phyloP scores from a whole-genome alignment of 2,329 filamentous ascomycete species.

The Nemania sp. region DNA sequence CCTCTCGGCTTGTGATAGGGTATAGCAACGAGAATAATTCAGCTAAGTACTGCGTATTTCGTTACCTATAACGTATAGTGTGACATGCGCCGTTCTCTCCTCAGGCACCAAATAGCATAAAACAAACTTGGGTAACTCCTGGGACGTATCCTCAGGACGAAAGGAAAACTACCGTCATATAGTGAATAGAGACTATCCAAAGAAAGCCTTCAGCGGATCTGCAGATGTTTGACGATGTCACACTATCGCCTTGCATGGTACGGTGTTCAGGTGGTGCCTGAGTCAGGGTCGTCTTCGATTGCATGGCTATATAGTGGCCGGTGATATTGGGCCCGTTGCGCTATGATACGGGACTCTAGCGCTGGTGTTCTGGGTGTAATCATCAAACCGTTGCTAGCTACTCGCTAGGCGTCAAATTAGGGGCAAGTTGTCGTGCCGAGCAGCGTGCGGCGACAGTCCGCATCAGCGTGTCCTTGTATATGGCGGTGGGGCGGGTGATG shows the following conservation, averaged over 20 bases:
- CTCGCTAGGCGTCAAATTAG: constrained; percentile 20
- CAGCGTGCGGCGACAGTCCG: constrained; percentile 30
- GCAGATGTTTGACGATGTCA: background rate
- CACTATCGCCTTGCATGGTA: background rate
- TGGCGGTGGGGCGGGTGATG: constrained; percentile 21
- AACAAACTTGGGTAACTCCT: constrained; percentile 5
- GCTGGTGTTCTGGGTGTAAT: constrained; percentile 25
- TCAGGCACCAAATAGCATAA: background rate
- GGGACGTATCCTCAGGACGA: background rate
- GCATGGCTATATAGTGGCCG: constrained; percentile 2
- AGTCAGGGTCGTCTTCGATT: constrained; percentile 10
- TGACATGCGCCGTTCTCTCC: background rate
- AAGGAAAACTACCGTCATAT: background rate
- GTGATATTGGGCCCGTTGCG: constrained; percentile 9
- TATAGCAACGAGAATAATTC: constrained; percentile 30
- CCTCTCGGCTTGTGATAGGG: constrained; percentile 41
- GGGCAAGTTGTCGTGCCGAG: constrained; percentile 24
- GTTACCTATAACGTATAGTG: constrained; percentile 17
- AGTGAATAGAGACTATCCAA: background rate
- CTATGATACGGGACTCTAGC: constrained; percentile 18
- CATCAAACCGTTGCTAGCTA: constrained; percentile 22
- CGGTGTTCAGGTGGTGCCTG: constrained; percentile 19
- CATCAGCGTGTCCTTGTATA: constrained; percentile 40
- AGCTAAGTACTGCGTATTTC: background rate
- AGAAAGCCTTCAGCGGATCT: constrained; percentile 21